A percentile compares a stretch with the other conserved stretches of the same genome.
phyloP scores from a whole-genome alignment of 1,284 basidiomycete species.

The Rhodotorula sp. region DNA sequence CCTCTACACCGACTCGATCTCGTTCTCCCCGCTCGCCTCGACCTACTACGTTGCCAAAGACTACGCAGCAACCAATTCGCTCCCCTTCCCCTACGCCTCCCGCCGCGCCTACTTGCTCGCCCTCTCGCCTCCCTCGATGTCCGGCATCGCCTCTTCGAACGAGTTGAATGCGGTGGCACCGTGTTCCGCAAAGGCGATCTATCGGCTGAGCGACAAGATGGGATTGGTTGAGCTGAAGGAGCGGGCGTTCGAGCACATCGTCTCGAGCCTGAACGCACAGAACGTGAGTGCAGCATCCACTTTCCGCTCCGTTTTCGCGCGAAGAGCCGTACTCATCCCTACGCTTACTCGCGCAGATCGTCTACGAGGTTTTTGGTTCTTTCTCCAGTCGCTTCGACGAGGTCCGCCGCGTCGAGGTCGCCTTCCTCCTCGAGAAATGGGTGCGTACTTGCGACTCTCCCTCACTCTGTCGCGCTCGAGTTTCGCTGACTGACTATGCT shows the following conservation, averaged over 20 bases:
- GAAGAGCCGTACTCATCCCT: too few species aligned
- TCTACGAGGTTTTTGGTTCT: constrained; percentile 43
- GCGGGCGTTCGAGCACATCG: constrained; percentile 45
- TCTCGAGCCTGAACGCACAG: constrained; percentile 39
- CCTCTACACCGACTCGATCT: constrained; percentile 50
- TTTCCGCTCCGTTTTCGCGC: neutral
- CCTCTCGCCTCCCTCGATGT: neutral
- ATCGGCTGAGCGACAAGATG: constrained; percentile 46
- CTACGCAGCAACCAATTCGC: constrained; percentile 11
- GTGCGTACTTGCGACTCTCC: neutral
- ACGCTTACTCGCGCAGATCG: constrained; percentile 27
- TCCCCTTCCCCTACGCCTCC: constrained; percentile 32
- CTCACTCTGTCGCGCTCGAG: neutral
- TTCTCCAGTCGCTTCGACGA: constrained; percentile 42
- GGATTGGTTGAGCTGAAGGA: constrained; percentile 44
- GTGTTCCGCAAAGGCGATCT: constrained; percentile 44
- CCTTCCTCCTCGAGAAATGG: constrained; percentile 40
- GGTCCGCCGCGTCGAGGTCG: constrained; percentile 39
- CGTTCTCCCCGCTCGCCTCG: constrained; percentile 46
- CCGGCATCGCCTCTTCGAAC: neutral
- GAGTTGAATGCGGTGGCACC: neutral
- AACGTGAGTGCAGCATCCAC: constrained; percentile 29
- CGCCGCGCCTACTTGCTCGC: constrained; percentile 34
- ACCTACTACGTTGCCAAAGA: constrained; percentile 44
- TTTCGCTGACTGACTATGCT: neutral